phyloP scores from a whole-genome alignment of 1,284 basidiomycete species.

The Cryptococcus depauperatus region DNA sequence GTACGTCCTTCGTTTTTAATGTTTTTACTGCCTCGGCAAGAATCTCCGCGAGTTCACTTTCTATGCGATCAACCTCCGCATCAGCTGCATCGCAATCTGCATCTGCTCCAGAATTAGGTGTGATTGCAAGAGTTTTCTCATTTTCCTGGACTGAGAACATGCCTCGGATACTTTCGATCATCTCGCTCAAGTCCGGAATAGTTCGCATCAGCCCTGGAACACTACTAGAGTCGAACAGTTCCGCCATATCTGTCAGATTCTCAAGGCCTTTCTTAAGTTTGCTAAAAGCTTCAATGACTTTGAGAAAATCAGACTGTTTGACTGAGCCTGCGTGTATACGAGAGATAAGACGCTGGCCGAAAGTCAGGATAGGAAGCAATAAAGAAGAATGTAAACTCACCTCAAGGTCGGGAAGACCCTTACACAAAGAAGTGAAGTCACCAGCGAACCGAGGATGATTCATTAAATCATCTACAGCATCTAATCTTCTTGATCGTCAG shows the following conservation, averaged over 20 bases:
- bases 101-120: slow-evolving; percentile 74
- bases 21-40: slow-evolving; percentile 50
- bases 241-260: slow-evolving; percentile 57
- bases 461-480: slow-evolving; percentile 85
- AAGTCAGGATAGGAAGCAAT: slow-evolving; percentile 5
- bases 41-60: slow-evolving; percentile 60
- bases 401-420: slow-evolving; percentile 82
- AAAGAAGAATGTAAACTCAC: slow-evolving; percentile 15
- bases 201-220: slow-evolving; percentile 64
- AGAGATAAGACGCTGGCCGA: slow-evolving; percentile 62
- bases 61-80: slow-evolving; percentile 59
- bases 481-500: slow-evolving; percentile 62
- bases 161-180: slow-evolving; percentile 60
- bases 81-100: slow-evolving; percentile 69
- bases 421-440: slow-evolving; percentile 64
- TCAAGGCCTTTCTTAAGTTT: slow-evolving; percentile 60
- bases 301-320: slow-evolving; percentile 74
- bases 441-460: slow-evolving; percentile 64
- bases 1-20: slow-evolving; percentile 46
- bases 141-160: slow-evolving; percentile 51
- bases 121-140: slow-evolving; percentile 48
- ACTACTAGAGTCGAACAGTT: slow-evolving; percentile 65
- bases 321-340: slow-evolving; percentile 87
- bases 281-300: slow-evolving; percentile 74
- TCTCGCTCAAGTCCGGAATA: slow-evolving; percentile 62